Evolutionary conservation across 2,329 filamentous ascomycete genomes (phyloP).

Genomic region (Fusarium piperis): DNA sequence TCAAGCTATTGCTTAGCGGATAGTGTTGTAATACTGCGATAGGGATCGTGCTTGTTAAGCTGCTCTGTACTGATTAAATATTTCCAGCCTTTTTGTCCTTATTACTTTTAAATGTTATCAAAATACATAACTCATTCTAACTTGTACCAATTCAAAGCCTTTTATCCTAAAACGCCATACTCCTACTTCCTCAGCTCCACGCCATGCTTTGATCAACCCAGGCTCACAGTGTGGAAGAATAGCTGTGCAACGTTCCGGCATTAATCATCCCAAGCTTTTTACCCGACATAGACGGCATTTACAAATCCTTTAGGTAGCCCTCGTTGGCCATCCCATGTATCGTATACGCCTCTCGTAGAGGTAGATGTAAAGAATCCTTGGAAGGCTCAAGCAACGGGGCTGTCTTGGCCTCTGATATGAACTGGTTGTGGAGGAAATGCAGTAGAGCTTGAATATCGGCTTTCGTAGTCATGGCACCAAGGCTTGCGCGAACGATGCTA

Average conservation of each 20-base stretch:
- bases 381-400: constrained; percentile 18
- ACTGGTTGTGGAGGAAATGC: constrained; percentile 51
- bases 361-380: constrained; percentile 9
- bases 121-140: not conserved
- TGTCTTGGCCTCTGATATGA: constrained; percentile 12
- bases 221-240: not conserved
- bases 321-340: constrained; percentile 8
- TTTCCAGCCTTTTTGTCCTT: not conserved
- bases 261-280: not conserved
- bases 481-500: constrained; percentile 67
- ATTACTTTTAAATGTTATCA: not conserved
- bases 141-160: not conserved
- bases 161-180: not conserved
- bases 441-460: constrained; percentile 63
- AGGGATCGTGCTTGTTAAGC: not conserved
- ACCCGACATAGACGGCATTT: not conserved
- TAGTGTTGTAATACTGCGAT: not conserved
- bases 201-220: not conserved
- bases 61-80: not conserved
- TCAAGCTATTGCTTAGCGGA: not conserved
- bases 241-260: too few relatives aligned
- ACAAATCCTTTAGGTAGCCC: not conserved
- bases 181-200: not conserved
- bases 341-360: constrained; percentile 25
- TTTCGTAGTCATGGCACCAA: constrained; percentile 70